Conservation (phyloP, 768 basidiomycete species). For the Psilocybe cubensis region DNA sequence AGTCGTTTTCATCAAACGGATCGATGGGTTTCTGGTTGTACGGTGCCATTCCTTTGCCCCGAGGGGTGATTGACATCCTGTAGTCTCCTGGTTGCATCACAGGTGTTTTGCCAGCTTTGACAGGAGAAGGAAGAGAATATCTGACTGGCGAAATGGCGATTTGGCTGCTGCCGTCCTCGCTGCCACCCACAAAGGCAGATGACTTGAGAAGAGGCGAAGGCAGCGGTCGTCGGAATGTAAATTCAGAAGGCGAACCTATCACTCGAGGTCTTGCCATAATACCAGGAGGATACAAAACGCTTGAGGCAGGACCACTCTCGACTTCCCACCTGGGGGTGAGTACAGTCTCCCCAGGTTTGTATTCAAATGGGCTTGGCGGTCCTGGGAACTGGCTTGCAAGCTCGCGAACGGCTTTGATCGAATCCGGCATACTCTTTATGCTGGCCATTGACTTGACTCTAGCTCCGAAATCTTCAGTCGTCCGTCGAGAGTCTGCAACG, state of each 20-base stretch:
- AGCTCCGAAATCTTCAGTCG: not conserved
- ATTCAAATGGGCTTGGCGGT: constrained; percentile 39
- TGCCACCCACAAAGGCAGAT: not conserved
- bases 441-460: constrained; percentile 26
- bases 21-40: constrained; percentile 11
- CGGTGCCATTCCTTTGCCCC: not conserved
- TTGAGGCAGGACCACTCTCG: constrained; percentile 14
- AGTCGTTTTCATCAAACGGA: constrained; percentile 12
- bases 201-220: not conserved
- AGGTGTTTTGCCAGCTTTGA: constrained; percentile 7
- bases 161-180: not conserved
- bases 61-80: constrained; percentile 1
- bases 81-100: constrained; percentile 7
- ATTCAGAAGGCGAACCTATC: constrained; percentile 21
- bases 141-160: not conserved
- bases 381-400: constrained; percentile 58
- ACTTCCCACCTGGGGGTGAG: constrained; percentile 12
- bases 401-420: constrained; percentile 49
- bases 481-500: not conserved
- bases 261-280: constrained; percentile 11
- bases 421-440: constrained; percentile 42
- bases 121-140: not conserved
- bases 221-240: constrained; percentile 6
- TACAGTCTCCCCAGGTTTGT: not conserved
- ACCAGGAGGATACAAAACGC: constrained; percentile 13